A percentile compares a stretch with the other conserved stretches of the same genome.
phyloP scores from a whole-genome alignment of 352 stramenopile genomes.

The Pythium utonaiense region DNA sequence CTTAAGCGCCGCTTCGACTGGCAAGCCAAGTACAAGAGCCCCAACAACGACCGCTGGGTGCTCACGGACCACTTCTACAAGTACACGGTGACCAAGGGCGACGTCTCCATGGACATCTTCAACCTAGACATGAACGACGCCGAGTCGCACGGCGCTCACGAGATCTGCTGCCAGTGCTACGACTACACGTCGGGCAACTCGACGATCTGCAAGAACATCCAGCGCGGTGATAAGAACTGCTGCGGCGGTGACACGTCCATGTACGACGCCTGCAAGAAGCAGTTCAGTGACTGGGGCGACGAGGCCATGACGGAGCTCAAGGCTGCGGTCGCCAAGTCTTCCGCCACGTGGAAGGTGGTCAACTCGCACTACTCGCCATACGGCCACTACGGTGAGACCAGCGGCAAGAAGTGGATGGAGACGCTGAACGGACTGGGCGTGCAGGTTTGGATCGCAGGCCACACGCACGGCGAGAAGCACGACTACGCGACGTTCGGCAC shows the following conservation, averaged over 20 bases:
- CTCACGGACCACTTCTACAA: conserved; percentile 48
- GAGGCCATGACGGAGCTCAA: neutral
- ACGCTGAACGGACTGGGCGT: neutral
- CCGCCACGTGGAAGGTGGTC: conserved; percentile 18
- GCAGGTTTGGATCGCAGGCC: conserved; percentile 20
- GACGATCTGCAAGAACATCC: neutral
- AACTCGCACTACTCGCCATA: conserved; percentile 1
- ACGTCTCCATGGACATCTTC: conserved; percentile 45
- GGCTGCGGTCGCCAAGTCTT: conserved; percentile 31
- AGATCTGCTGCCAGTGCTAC: conserved; percentile 50
- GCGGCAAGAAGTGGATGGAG: neutral
- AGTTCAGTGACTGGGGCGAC: neutral
- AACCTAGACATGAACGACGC: conserved; percentile 53
- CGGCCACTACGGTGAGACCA: conserved; percentile 1
- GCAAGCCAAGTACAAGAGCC: conserved; percentile 1
- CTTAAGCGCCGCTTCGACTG: neutral
- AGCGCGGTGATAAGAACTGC: neutral
- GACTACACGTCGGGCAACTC: conserved; percentile 18
- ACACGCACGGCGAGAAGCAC: conserved; percentile 71
- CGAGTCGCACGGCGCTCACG: conserved; percentile 29
- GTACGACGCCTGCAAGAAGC: neutral
- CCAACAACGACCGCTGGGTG: conserved; percentile 45
- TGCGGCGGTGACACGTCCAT: neutral
- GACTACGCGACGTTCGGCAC: conserved; percentile 31
- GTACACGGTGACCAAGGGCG: conserved; percentile 28